Base-by-base conservation (phyloP, 495 filamentous ascomycete genomes). In the Talaromyces borbonicus region DNA sequence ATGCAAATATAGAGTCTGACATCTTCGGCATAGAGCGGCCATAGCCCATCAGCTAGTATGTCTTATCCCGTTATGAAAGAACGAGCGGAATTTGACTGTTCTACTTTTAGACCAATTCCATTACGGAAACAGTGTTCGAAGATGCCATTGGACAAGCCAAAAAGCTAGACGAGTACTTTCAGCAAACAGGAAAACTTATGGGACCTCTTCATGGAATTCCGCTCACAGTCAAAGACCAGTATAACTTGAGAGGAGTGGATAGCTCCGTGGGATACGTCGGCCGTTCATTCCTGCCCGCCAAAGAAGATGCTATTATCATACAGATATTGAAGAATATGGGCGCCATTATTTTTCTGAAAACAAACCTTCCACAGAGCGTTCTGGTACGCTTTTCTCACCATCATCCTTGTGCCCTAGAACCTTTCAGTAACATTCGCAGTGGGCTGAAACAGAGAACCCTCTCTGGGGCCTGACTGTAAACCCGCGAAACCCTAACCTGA, bases 181-280 rank as follows among this genome's bases (percentile, higher is more conserved):
- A 57, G 6, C 48, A 56, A 25, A 72, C 71, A 0, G 66, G 69
- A 0, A 60, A 68, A 35, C 54, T 69, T 0, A 57, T 73, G 35
- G 82, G 83, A 0, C 76, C 78, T 1, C 62, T 87, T 3, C 81
- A 85, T 52, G 81, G 82, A 2, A 63, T 86, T 7, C 81, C 80
- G 1, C 63, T 86, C 30, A 72, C 67, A 1, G 43, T 84, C 5
- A 83, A 87, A 54, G 83, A 86, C 49, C 72, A 77, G 20, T 85
- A 85, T 58, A 72, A 81, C 33, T 59, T 86, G 43, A 70, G 70
- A 48, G 79, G 74, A n/a, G 55, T 72, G 16, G 74, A 83, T 46
- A 60, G 73, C 0, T 74, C 74, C 0, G 81, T 85, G 72, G 81
- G 79, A 12, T 80, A 79, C 36, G 60, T 75, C 1, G 62, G 66